Evolutionary conservation across 2,329 filamentous ascomycete genomes (phyloP), one percentile per base, ranked within the genome.

Genomic region (Westerdykella aurantiaca): DNA sequence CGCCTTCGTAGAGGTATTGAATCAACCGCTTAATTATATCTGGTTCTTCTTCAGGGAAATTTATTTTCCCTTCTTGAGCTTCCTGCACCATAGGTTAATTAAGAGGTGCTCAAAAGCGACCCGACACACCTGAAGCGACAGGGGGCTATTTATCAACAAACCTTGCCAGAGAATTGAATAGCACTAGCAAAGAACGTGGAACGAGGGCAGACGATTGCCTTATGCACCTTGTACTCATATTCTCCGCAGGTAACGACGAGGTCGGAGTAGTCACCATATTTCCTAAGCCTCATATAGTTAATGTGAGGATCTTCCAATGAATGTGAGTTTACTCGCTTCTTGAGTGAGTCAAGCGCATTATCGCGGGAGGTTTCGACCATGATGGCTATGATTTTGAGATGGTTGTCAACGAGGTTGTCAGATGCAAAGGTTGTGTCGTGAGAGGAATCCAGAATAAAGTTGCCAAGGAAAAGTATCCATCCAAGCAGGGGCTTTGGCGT

Each of bases 151-250:
- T 12, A 29, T 29, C 7, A 29, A 40, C 34, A 17, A 31, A 42
- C 51, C 44, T 50, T 33, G 23, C 47, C 51, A 25, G n/a, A 17
- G 21, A 38, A 42, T n/a, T 29, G 12, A 5, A 37, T 16, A 3
- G 49, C 49, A 4, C 33, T 31, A 7, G 25, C 34, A 17, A 56
- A 51, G 34, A 56, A 53, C 5, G n/a, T 37, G 1, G 45, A 41
- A 6, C 49, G 40, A 5, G 40, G 13, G 29, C 51, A 57, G 0
- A 55, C 44, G 7, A 57, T 46, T 5, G 10, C 17, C 39, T 56
- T 57, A 23, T 57, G 55, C 4, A 57, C 51, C 6, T 51, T 46
- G 39, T 56, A 52, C 1, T 37, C 43, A 12, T 54, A 46, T 2
- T 11, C 7, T 1, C 47, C 43, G 29, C 54, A 53, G 2, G 42